Evolutionary conservation across 805 yeast species (phyloP).

Genomic region (Candida andamanensis): DNA sequence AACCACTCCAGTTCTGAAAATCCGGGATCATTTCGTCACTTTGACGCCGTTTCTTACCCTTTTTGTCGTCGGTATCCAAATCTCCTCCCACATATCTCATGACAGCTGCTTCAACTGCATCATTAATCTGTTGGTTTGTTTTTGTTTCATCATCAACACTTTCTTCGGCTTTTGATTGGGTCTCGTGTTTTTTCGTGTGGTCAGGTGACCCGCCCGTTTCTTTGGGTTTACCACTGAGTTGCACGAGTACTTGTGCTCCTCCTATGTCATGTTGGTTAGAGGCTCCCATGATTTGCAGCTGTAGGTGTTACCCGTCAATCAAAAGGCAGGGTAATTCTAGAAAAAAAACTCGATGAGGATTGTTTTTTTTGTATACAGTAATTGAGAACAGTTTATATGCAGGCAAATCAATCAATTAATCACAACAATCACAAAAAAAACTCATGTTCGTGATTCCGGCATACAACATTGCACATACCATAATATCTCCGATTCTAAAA

Average conservation of each 20-base stretch:
- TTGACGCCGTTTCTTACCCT: constrained; percentile 19
- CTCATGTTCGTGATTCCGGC: too few species aligned
- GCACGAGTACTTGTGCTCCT: constrained; percentile 44
- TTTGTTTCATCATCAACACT: constrained; percentile 17
- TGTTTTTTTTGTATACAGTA: too few species aligned
- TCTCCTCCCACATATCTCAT: constrained; percentile 67
- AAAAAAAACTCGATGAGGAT: too few species aligned
- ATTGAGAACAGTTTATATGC: too few species aligned
- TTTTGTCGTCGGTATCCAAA: constrained; percentile 27
- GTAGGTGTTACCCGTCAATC: constrained; percentile 10
- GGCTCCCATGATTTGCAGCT: constrained; percentile 15
- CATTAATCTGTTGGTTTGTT: constrained; percentile 36
- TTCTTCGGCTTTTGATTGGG: constrained; percentile 1
- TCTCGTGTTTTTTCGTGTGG: neutral
- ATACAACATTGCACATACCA: too few species aligned
- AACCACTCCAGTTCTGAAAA: constrained; percentile 52
- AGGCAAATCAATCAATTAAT: too few species aligned
- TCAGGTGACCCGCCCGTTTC: constrained; percentile 5
- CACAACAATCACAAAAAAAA: too few species aligned
- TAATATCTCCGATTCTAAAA: too few species aligned
- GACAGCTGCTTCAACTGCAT: constrained; percentile 75
- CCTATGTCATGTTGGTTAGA: constrained; percentile 37
- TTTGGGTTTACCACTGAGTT: constrained; percentile 27
- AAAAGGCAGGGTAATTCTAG: constrained; percentile 8
- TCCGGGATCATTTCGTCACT: constrained; percentile 43